Base-by-base conservation (phyloP, 495 filamentous ascomycete species). In the Coniosporium apollinis region DNA sequence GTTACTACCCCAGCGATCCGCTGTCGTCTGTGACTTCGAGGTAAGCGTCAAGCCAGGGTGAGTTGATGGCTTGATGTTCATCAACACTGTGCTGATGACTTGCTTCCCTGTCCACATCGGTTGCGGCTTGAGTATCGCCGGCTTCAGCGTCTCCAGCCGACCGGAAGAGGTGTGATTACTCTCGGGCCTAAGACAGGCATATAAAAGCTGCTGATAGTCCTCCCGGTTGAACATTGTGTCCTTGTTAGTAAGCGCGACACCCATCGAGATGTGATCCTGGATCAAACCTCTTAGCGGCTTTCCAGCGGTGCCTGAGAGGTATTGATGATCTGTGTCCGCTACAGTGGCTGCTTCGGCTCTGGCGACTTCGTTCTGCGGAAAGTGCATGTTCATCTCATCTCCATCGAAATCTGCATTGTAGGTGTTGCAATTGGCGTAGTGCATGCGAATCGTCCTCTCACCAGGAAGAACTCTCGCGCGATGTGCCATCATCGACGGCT, bases 391-490 rank as follows among this genome's bases (percentile, higher is more conserved):
- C 91, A 99, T 99, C 59, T 99, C 91, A 48, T 99, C 91, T 54
- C 91, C 91, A 54, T 99, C 91, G 57, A 96, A 99, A 70, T 99
- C 91, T n/a, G 91, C 91, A 47, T 99, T 99, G 67, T 99, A 97
- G 8, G 91, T 93, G 52, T 94, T 96, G 57, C 89, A 94, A 55
- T 99, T 99, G 38, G 91, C 87, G 58, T 99, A 99, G 62, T 96
- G 91, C 87, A 99, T 94, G 38, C 91, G 85, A 51, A 99, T 85
- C 0, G 87, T 94, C 57, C 87, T 86, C 53, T 99, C 91, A 7
- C 83, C 85, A 0, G 83, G 80, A 10, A 99, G 63, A 1, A 99
- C 85, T 41, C 83, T 72, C 32, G 84, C 87, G 39, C 87, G 76
- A 62, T 99, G 91, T 31, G 79, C 84, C 91, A 99, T 99, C 51